phyloP scores from a whole-genome alignment of 306 rosid genomes.

The Astragalus glycyphyllos region DNA sequence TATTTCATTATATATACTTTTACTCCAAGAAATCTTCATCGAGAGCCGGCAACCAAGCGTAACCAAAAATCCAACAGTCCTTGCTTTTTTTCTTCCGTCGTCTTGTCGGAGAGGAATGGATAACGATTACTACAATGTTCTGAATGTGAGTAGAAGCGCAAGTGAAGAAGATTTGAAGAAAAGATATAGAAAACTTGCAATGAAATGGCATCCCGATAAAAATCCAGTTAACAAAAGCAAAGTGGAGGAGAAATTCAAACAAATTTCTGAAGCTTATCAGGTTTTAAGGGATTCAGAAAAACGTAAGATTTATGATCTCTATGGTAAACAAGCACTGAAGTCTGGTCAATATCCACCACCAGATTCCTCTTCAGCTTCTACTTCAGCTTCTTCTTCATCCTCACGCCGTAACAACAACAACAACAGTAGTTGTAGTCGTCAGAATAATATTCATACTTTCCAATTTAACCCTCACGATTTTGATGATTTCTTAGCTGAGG shows the following conservation, averaged over 20 bases:
- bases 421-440: conserved; percentile 53
- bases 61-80: conserved; percentile 48
- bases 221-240: conserved; percentile 66
- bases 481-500: conserved; percentile 76
- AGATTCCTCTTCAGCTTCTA: conserved; percentile 40
- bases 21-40: conserved; percentile 4
- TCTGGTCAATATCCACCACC: conserved; percentile 76
- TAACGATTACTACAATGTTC: conserved; percentile 62
- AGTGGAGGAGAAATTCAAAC: conserved; percentile 89
- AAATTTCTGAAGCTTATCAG: conserved; percentile 85
- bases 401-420: conserved; percentile 40
- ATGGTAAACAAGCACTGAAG: conserved; percentile 84
- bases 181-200: conserved; percentile 76
- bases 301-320: conserved; percentile 96
- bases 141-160: conserved; percentile 50
- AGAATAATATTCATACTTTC: conserved; percentile 49
- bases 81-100: conserved; percentile 5
- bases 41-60: neutral
- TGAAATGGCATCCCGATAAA: conserved; percentile 97
- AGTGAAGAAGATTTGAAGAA: conserved; percentile 85
- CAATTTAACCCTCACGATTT: conserved; percentile 70
- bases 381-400: conserved; percentile 30
- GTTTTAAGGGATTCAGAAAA: conserved; percentile 82
- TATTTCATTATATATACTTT: neutral
- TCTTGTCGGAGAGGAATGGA: conserved; percentile 56